phyloP scores from a whole-genome alignment of 805 yeast species.

The Teunomyces kruisii region DNA sequence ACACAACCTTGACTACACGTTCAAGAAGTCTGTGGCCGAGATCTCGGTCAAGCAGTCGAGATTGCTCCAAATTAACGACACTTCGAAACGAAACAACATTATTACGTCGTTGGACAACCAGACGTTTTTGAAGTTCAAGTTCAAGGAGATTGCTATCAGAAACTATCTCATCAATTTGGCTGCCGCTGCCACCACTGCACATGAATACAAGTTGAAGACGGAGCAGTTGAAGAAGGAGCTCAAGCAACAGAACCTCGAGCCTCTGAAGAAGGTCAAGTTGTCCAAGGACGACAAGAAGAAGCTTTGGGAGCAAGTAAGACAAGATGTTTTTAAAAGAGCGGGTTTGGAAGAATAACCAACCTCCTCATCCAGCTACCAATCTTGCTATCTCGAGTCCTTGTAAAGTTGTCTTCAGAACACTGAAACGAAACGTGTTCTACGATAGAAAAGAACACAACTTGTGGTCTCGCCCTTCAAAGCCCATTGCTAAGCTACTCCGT shows the following conservation, averaged over 20 bases:
- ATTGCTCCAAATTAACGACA: conserved; percentile 36
- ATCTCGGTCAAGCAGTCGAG: conserved; percentile 49
- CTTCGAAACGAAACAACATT: conserved; percentile 19
- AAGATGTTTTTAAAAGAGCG: conserved; percentile 51
- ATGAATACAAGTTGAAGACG: conserved; percentile 45
- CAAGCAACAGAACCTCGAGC: conserved; percentile 12
- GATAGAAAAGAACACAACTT: not conserved
- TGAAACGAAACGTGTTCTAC: too few species aligned
- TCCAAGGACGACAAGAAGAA: conserved; percentile 41
- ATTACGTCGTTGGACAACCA: conserved; percentile 30
- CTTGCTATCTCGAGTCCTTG: too few species aligned
- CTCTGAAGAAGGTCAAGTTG: conserved; percentile 23
- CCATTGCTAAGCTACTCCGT: not conserved
- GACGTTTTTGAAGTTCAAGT: conserved; percentile 33
- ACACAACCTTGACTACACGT: conserved; percentile 44
- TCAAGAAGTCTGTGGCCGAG: conserved; percentile 49
- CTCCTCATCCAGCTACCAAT: too few species aligned
- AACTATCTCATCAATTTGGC: conserved; percentile 53
- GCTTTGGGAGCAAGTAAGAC: conserved; percentile 51
- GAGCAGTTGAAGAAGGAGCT: conserved; percentile 32
- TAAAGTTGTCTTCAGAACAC: too few species aligned
- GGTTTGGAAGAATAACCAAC: conserved; percentile 32
- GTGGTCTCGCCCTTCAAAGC: not conserved
- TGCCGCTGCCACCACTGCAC: conserved; percentile 55
- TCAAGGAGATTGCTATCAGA: conserved; percentile 46